A percentile compares a stretch with the other conserved stretches of the same genome.
Evolutionary conservation across 1,284 basidiomycete species (phyloP).

Genomic region (Moesziomyces antarcticus): DNA sequence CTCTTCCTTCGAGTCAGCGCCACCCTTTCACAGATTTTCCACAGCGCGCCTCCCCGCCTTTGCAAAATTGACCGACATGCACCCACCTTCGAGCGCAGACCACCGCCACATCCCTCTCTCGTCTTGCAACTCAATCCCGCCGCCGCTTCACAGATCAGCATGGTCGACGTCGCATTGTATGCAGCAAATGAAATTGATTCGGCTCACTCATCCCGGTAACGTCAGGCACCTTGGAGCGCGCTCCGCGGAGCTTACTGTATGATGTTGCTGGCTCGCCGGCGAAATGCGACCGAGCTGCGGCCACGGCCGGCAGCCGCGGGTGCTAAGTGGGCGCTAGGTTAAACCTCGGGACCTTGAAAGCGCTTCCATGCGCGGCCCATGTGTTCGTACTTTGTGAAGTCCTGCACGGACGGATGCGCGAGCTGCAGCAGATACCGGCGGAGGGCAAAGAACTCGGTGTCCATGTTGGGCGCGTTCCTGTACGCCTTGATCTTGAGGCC

Average conservation of each 20-base stretch:
- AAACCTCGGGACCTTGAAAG: slow-evolving; percentile 35
- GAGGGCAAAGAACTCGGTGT: slow-evolving; percentile 52
- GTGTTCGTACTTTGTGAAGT: slow-evolving; percentile 41
- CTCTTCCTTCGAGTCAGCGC: not conserved
- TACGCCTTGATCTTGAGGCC: slow-evolving; percentile 81
- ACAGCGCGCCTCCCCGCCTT: not conserved
- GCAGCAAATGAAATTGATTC: too few species aligned
- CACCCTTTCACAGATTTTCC: not conserved
- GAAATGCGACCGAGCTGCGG: not conserved
- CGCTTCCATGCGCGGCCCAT: slow-evolving; percentile 44
- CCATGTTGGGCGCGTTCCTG: slow-evolving; percentile 51
- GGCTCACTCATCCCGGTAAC: too few species aligned
- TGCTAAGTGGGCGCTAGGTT: not conserved
- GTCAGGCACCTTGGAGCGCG: too few species aligned
- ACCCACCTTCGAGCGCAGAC: not conserved
- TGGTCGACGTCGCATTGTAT: not conserved
- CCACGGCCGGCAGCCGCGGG: not conserved
- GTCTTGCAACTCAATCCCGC: not conserved
- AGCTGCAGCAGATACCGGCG: slow-evolving; percentile 49
- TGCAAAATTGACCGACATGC: not conserved
- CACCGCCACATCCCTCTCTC: too few species aligned
- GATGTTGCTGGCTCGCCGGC: not conserved
- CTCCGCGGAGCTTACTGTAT: too few species aligned
- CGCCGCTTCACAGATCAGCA: not conserved
- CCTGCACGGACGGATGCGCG: slow-evolving; percentile 38